A percentile compares a stretch with the other conserved stretches of the same genome.
These are phyloP conservation scores for Hypericum perforatum DNA, from an alignment of 345 rosid species.

Conservation along the genomic window DNA sequence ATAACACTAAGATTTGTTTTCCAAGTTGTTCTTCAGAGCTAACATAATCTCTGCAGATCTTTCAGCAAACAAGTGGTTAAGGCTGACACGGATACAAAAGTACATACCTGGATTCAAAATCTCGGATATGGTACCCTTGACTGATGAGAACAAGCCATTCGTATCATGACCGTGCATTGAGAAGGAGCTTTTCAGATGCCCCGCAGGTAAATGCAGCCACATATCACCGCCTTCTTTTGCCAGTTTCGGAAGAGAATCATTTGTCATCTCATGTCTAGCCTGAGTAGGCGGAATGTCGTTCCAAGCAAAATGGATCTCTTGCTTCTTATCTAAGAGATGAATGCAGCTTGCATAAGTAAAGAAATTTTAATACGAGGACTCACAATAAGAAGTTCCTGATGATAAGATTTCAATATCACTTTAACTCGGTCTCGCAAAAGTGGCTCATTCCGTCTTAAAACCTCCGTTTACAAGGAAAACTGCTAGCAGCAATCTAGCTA, in stretches of 20 bases:
- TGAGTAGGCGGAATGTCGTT: constrained; percentile 36
- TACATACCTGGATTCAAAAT: constrained; percentile 41
- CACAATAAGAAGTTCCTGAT: no score
- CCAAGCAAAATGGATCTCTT: constrained; percentile 44
- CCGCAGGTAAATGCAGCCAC: constrained; percentile 26
- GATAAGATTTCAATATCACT: no score
- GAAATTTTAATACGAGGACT: constrained; percentile 1
- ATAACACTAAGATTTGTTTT: no score
- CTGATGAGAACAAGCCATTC: constrained; percentile 30
- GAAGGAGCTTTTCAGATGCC: constrained; percentile 22
- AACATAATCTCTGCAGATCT: neutral
- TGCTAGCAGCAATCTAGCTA: no score
- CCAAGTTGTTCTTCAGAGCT: no score
- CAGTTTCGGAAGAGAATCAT: constrained; percentile 32
- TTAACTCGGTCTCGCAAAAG: no score
- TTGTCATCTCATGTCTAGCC: constrained; percentile 31
- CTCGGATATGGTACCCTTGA: constrained; percentile 29
- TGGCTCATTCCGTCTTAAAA: no score
- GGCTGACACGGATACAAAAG: constrained; percentile 3
- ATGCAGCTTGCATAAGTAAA: constrained; percentile 7
- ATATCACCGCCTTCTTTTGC: constrained; percentile 36
- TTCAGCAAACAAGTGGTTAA: neutral
- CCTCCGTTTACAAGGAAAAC: no score
- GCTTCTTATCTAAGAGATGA: constrained; percentile 52
- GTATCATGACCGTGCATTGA: constrained; percentile 22